A percentile compares a stretch with the other conserved stretches of the same genome.
Conservation (phyloP, 495 filamentous ascomycete species). For the Penicillium alfredii region DNA sequence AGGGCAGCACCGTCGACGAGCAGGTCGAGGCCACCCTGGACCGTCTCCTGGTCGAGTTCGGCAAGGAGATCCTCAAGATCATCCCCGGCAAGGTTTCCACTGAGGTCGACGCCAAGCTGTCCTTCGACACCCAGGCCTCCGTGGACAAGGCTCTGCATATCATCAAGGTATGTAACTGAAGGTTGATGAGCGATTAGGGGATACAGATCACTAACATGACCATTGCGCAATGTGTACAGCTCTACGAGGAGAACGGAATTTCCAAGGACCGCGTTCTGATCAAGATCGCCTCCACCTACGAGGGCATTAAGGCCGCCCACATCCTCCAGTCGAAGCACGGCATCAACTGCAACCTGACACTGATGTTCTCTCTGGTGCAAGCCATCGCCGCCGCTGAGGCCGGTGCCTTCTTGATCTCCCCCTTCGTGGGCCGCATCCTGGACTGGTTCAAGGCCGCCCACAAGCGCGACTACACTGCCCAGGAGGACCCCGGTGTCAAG, state of each 20-base stretch:
- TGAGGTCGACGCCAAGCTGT: constrained; percentile 94
- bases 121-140: constrained; percentile 88
- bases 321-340: constrained; percentile 88
- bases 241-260: constrained; percentile 89
- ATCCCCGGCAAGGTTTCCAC: constrained; percentile 98
- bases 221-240: too few species aligned
- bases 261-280: constrained; percentile 79
- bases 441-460: constrained; percentile 98
- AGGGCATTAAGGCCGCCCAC: constrained; percentile 96
- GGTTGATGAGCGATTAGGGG: background rate
- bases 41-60: constrained; percentile 94
- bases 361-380: constrained; percentile 96
- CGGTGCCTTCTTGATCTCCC: constrained; percentile 96
- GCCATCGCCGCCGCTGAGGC: constrained; percentile 96
- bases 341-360: constrained; percentile 97
- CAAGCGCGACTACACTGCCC: constrained; percentile 81
- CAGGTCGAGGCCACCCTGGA: constrained; percentile 82
- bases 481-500: constrained; percentile 95
- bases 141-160: constrained; percentile 96
- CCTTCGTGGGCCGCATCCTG: constrained; percentile 98
- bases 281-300: constrained; percentile 61
- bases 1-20: constrained; percentile 59
- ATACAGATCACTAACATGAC: too few species aligned
- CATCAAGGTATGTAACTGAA: constrained; percentile 67
- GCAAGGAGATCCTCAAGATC: constrained; percentile 93